Conservation (phyloP, 148 eudicot species). For the Salicornia ramosissima region DNA sequence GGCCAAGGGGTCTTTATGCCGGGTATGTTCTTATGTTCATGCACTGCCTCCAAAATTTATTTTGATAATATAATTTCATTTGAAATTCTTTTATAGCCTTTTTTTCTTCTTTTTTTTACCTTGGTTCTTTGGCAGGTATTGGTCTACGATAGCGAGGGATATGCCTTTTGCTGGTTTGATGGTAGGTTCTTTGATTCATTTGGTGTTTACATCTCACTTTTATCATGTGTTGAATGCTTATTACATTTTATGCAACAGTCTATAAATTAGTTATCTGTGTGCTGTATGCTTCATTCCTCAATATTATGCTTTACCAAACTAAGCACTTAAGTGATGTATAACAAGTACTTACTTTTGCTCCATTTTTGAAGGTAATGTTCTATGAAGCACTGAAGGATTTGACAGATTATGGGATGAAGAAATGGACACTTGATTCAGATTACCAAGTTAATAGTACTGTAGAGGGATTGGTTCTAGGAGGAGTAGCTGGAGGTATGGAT, state of each 20-base stretch:
- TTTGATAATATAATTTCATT: background rate
- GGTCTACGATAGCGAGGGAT: constrained; percentile 95
- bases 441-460: constrained; percentile 49
- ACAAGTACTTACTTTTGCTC: constrained; percentile 11
- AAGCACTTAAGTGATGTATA: background rate
- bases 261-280: background rate
- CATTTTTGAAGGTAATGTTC: constrained; percentile 61
- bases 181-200: constrained; percentile 37
- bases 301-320: background rate
- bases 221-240: background rate
- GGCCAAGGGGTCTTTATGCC: constrained; percentile 73
- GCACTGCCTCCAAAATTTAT: background rate
- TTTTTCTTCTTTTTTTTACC: background rate
- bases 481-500: constrained; percentile 77
- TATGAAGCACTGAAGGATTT: constrained; percentile 69
- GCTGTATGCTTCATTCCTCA: background rate
- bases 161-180: constrained; percentile 96
- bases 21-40: constrained; percentile 49
- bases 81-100: background rate
- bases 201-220: constrained; percentile 3
- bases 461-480: constrained; percentile 80
- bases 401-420: constrained; percentile 60
- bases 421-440: constrained; percentile 44
- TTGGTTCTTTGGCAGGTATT: constrained; percentile 48
- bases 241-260: background rate